Base-by-base conservation (phyloP, 768 basidiomycete genomes). In the Termitomyces eurrhizus region DNA sequence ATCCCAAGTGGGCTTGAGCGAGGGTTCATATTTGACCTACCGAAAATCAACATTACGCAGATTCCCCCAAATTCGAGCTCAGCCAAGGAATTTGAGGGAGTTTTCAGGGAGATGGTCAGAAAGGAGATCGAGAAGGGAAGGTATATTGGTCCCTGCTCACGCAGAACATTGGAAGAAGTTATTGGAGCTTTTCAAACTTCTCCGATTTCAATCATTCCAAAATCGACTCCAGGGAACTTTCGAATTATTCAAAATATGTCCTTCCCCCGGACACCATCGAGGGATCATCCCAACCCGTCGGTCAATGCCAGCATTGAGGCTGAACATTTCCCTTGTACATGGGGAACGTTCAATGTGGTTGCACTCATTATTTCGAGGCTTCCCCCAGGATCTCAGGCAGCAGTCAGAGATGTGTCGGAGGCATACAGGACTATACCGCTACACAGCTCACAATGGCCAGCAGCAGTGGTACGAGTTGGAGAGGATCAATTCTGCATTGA, bases 101-200 rank as follows among this genome's bases (percentile, higher is more conserved):
- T 21, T 9, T 45, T 45, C 5, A 11, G 7, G 2, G 21, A 21
- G n/a, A 16, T 16, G 7, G 44, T 45, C 7, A 3, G 0, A 4
- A 11, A 21, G 3, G 68, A 71, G 21, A 51, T 66, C 9, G 21
- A 7, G 0, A 49, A 35, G 9, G 63, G 67, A 0, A 52, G 62
- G 0, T 70, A 68, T 8, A 36, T 71, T 12, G 69, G 72, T 0
- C 70, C 68, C 0, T 50, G 67, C 18, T 42, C 65, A 5, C 46
- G 24, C 0, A 13, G 2, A 1, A 50, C 62, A 2, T 21, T 72
- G 0, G 69, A 72, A 45, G 0, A 12, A 0, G 14, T 59, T 13
- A 42, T 75, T 13, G 71, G 75, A 2, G 67, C 64, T 0, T 75
- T 74, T n/a, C n/a, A n/a, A n/a, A n/a, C n/a, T n/a, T n/a, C n/a